These are phyloP conservation scores for Pisolithus orientalis DNA, from an alignment of 768 basidiomycete genomes.

Conservation along the genomic window DNA sequence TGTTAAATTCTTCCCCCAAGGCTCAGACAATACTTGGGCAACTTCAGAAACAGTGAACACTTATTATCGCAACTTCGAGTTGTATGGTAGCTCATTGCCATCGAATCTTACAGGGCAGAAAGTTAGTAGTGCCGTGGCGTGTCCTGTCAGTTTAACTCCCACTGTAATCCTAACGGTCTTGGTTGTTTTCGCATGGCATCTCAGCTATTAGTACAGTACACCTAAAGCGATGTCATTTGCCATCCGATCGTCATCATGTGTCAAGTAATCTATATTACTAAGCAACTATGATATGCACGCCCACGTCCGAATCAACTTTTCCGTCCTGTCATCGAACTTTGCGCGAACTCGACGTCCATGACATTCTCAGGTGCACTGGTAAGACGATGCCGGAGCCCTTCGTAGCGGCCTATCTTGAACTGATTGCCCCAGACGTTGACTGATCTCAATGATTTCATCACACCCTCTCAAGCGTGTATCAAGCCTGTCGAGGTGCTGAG, in stretches of 20 bases:
- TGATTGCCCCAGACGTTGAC: conserved; percentile 61
- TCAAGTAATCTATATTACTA: no score
- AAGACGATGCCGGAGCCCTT: conserved; percentile 18
- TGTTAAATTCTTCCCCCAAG: conserved; percentile 23
- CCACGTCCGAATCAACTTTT: no score
- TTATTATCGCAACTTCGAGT: conserved; percentile 69
- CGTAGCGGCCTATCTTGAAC: conserved; percentile 5
- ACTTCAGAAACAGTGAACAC: conserved; percentile 61
- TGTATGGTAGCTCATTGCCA: conserved; percentile 51
- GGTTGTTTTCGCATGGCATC: neutral
- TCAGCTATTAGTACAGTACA: neutral
- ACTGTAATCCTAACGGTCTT: neutral
- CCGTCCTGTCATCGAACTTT: neutral
- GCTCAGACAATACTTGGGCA: conserved; percentile 66
- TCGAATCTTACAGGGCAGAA: conserved; percentile 33
- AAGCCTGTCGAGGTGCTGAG: conserved; percentile 75
- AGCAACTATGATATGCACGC: neutral
- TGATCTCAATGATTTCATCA: conserved; percentile 95
- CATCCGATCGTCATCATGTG: neutral
- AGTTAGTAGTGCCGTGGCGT: conserved; percentile 10
- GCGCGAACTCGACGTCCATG: conserved; percentile 40
- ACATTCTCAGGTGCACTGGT: conserved; percentile 85
- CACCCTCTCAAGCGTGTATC: conserved; percentile 94
- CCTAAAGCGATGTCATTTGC: neutral
- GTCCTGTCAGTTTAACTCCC: neutral